Base-by-base conservation (phyloP, 805 yeast species). In the Candida koratica region DNA sequence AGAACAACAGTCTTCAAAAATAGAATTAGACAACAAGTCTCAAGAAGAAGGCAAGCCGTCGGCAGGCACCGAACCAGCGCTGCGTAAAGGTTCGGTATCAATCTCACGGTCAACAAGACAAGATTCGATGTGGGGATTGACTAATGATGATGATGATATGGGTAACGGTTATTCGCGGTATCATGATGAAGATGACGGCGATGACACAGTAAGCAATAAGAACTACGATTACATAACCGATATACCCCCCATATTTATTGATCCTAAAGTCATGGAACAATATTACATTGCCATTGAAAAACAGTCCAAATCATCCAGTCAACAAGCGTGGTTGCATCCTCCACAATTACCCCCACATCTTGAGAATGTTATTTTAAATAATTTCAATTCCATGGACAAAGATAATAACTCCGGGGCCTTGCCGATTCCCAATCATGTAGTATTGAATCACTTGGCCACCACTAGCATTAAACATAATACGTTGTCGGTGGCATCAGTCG, bases 261-360 rank as follows among this genome's bases (percentile, higher is more conserved):
- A 84, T 48, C 89, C 93, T 3, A 76, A 82, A 39, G 90, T 83
- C 2, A 84, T 84, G 94, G 90, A 84, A 53, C 88, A 83, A 47
- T 84, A 84, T 52, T 84, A 84, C 51, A 63, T 79, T 30, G 84
- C 90, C 1, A 67, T 84, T 34, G 94, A 84, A 51, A 77, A 76
- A 48, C 81, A 75, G 48, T 76, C 81, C 28, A 81, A 79, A 53
- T 67, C 67, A 53, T 54, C 72, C 28, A 61, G 58, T 67, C 65
- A 77, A 63, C 67, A 80, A 68, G 72, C 71, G n/a, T 65, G 71
- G 72, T 75, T 89, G 36, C 87, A 94, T 19, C 97, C 98, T 14
- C 98, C 98, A 15, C 95, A 84, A 54, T 69, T 93, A 33, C 98
- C 98, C 6, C 98, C 98, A 7, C 98, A 90, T 58, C 69, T 93